A percentile compares a stretch with the other conserved stretches of the same genome.
Conservation (phyloP, 768 basidiomycete species). For the Lactarius quietus region DNA sequence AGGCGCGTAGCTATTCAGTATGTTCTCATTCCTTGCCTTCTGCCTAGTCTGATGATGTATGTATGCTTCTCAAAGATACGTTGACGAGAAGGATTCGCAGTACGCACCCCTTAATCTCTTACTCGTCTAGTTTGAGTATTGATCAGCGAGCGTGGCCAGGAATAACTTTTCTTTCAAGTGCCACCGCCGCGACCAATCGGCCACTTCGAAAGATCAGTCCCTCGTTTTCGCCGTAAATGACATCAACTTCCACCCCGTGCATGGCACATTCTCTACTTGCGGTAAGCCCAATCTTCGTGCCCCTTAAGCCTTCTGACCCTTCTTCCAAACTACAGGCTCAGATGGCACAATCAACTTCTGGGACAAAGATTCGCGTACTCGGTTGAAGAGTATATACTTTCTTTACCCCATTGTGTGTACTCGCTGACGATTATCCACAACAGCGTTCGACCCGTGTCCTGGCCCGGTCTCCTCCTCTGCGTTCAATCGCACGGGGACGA, state of each 20-base stretch:
- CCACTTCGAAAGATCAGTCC: slow-evolving; percentile 38
- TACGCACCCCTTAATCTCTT: slow-evolving; percentile 33
- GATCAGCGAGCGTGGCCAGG: slow-evolving; percentile 22
- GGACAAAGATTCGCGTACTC: slow-evolving; percentile 91
- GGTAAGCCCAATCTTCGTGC: slow-evolving; percentile 26
- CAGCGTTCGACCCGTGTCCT: slow-evolving; percentile 69
- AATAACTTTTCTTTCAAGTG: slow-evolving; percentile 61
- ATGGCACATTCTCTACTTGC: slow-evolving; percentile 49
- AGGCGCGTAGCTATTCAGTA: slow-evolving; percentile 93
- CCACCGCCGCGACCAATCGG: slow-evolving; percentile 38
- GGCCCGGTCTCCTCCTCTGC: slow-evolving; percentile 76
- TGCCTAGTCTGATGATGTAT: background rate
- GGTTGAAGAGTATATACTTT: slow-evolving; percentile 71
- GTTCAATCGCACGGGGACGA: slow-evolving; percentile 84
- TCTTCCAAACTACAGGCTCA: slow-evolving; percentile 46
- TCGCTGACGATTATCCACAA: background rate
- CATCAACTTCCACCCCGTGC: slow-evolving; percentile 51
- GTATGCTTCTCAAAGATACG: slow-evolving; percentile 49
- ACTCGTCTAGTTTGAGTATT: background rate
- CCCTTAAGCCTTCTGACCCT: background rate
- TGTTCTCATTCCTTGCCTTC: slow-evolving; percentile 33
- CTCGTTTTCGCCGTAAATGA: slow-evolving; percentile 55
- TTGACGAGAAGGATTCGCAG: slow-evolving; percentile 79
- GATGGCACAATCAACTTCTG: slow-evolving; percentile 91
- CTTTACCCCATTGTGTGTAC: background rate